Evolutionary conservation across 179 eudicot genomes (phyloP).

Genomic region (Amaranthus tricolor): DNA sequence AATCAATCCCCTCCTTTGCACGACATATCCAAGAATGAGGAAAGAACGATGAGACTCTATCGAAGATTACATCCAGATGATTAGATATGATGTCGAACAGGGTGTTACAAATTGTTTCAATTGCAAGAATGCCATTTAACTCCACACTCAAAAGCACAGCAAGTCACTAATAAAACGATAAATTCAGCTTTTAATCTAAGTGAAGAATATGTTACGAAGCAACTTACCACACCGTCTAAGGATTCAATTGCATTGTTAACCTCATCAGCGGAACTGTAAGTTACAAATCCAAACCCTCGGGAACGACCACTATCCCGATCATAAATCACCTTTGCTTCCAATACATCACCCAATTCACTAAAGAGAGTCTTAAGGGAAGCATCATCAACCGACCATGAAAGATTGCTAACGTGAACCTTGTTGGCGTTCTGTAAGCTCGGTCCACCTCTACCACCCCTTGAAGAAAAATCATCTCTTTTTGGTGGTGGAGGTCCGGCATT

Average conservation of each 20-base stretch:
- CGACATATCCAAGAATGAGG: not conserved
- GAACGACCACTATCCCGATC: constrained; percentile 97
- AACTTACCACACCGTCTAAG: constrained; percentile 79
- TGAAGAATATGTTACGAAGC: not conserved
- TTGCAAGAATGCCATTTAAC: not conserved
- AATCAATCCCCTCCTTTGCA: too few relatives aligned
- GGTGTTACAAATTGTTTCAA: not conserved
- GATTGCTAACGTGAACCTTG: constrained; percentile 83
- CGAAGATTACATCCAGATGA: not conserved
- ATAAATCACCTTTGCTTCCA: constrained; percentile 81
- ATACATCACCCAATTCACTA: constrained; percentile 72
- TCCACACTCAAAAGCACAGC: not conserved
- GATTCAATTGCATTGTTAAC: constrained; percentile 73
- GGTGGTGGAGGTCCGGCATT: constrained; percentile 92
- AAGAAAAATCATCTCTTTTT: constrained; percentile 44
- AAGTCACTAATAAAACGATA: not conserved
- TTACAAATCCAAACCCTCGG: constrained; percentile 95
- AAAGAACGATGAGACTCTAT: not conserved
- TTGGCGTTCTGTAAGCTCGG: constrained; percentile 44
- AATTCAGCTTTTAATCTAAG: not conserved
- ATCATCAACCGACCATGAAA: constrained; percentile 91
- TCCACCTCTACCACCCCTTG: constrained; percentile 43
- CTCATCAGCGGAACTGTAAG: constrained; percentile 67
- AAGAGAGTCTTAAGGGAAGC: constrained; percentile 61
- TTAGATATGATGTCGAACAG: not conserved